Percentiles rank a stretch among this genome's conserved stretches.
Evolutionary conservation across 352 stramenopile genomes (phyloP).

Genomic region (Phytophthora melonis): DNA sequence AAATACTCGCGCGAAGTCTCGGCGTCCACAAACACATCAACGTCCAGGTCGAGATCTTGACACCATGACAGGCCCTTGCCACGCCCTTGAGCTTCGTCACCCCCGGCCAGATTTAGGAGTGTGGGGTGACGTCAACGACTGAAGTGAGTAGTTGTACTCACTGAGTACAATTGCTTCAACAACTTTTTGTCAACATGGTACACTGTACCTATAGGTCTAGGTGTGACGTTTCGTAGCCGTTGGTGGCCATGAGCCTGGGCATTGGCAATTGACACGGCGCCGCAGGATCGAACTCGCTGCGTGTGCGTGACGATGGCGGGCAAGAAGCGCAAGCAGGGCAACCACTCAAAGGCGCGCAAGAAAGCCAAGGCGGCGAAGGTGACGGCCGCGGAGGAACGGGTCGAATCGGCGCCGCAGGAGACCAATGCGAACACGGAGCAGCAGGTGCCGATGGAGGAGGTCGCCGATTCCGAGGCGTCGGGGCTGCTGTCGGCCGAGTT

Average conservation of each 20-base stretch:
- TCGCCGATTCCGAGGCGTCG: slow-evolving; percentile 9
- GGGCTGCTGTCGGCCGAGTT: slow-evolving; percentile 76
- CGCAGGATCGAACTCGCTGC: slow-evolving; percentile 4
- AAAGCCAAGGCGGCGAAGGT: slow-evolving; percentile 45
- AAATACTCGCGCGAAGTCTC: no score
- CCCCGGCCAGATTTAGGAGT: no score
- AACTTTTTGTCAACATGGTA: background rate
- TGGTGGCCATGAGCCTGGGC: background rate
- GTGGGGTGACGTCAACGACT: no score
- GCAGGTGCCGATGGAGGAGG: background rate
- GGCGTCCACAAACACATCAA: no score
- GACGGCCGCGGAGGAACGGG: slow-evolving; percentile 15
- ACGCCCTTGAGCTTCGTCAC: no score
- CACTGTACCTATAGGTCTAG: slow-evolving; percentile 6
- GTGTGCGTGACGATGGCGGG: slow-evolving; percentile 42
- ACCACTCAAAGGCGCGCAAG: slow-evolving; percentile 49
- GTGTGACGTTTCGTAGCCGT: slow-evolving; percentile 12
- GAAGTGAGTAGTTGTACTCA: no score
- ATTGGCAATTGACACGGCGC: slow-evolving; percentile 17
- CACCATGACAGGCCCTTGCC: no score
- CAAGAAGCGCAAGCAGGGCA: slow-evolving; percentile 72
- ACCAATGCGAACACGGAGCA: slow-evolving; percentile 25
- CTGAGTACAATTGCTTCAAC: no score
- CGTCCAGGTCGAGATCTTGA: no score
- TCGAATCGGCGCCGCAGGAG: slow-evolving; percentile 15